Percentiles rank a stretch among this genome's conserved stretches.
phyloP scores from a whole-genome alignment of 2,329 filamentous ascomycete species.

The Emergomyces pasteurianus region DNA sequence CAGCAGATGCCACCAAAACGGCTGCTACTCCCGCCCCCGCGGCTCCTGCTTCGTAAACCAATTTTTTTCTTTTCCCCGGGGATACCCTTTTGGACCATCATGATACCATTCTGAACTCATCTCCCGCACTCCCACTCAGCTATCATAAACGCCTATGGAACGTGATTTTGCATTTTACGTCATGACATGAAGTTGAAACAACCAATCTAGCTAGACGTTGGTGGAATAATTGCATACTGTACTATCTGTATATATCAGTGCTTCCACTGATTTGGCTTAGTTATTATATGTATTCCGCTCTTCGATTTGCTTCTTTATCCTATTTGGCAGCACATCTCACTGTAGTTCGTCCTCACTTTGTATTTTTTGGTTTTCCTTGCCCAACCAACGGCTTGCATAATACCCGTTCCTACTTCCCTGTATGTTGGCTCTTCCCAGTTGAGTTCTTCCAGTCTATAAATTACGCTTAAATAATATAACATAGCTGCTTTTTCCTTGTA shows the following conservation, averaged over 20 bases:
- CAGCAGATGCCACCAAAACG: slow-evolving; percentile 3
- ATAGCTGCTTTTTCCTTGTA: background rate
- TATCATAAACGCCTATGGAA: background rate
- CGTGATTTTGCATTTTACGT: background rate
- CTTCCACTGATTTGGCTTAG: background rate
- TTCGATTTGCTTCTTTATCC: background rate
- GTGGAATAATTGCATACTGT: background rate
- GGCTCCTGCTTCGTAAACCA: background rate
- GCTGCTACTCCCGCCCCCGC: slow-evolving; percentile 4
- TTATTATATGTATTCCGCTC: background rate
- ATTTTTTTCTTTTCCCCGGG: background rate
- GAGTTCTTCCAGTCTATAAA: background rate
- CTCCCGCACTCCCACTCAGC: background rate
- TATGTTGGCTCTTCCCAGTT: background rate
- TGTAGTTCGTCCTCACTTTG: background rate
- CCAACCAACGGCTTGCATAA: background rate
- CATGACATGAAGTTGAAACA: background rate
- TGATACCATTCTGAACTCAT: background rate
- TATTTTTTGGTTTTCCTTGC: background rate
- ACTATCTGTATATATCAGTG: background rate
- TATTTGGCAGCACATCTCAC: background rate
- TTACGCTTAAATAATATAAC: background rate
- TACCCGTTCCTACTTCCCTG: background rate
- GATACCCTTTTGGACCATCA: background rate
- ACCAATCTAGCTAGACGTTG: background rate